Conservation (phyloP, 2,329 filamentous ascomycete genomes). For the Aphanoascus verrucosus region DNA sequence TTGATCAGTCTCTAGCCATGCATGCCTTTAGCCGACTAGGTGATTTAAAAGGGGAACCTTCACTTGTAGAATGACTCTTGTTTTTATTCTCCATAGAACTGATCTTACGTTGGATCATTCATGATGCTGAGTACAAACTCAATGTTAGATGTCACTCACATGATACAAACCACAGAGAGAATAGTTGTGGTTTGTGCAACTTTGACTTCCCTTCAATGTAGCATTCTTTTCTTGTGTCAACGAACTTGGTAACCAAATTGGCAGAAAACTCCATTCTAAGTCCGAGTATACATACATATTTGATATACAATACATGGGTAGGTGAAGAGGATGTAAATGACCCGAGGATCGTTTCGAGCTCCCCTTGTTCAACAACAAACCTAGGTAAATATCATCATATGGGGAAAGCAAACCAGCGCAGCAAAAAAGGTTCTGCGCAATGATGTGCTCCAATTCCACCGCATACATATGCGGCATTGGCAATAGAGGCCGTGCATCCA, state of each 20-base stretch:
- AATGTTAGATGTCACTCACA: neutral
- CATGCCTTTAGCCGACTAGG: neutral
- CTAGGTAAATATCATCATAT: neutral
- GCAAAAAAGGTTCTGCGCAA: too few species aligned
- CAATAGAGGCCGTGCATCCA: too few species aligned
- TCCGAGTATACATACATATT: constrained; percentile 8
- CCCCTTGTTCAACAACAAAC: neutral
- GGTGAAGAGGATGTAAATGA: neutral
- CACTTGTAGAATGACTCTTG: neutral
- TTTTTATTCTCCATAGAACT: neutral
- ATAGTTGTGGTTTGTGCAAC: too few species aligned
- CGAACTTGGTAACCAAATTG: constrained; percentile 7
- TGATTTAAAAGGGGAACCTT: neutral
- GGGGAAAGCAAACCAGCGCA: too few species aligned
- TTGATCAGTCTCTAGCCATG: neutral
- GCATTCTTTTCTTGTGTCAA: too few species aligned
- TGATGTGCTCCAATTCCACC: too few species aligned
- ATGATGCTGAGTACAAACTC: too few species aligned
- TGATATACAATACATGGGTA: constrained; percentile 1
- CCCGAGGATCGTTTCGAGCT: neutral
- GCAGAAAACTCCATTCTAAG: neutral
- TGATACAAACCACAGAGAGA: neutral
- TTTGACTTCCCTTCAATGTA: too few species aligned
- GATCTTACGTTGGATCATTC: neutral
- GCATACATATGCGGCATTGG: too few species aligned